phyloP scores from a whole-genome alignment of 2,329 filamentous ascomycete species.

The Fusarium odoratissimum region DNA sequence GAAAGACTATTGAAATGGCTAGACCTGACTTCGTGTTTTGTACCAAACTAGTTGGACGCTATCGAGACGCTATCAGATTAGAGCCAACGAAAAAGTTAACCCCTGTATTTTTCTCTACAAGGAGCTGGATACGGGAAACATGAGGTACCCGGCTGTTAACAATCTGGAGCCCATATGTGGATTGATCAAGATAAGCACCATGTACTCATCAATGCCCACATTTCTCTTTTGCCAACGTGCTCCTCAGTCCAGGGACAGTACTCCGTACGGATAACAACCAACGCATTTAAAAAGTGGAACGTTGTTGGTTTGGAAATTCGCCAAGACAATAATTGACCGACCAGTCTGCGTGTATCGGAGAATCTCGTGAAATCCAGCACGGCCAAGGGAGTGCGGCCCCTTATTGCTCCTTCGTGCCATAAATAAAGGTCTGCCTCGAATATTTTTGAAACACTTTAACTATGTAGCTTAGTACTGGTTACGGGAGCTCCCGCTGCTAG shows the following conservation, averaged over 20 bases:
- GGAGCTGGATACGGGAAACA: not conserved
- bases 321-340: fast-evolving
- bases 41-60: not conserved
- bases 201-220: not conserved
- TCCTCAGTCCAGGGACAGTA: not conserved
- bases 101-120: not conserved
- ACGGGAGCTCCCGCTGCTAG: not conserved
- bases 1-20: not conserved
- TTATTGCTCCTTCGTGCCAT: fast-evolving
- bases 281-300: not conserved
- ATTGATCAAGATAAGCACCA: fast-evolving
- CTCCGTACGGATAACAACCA: not conserved
- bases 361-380: not conserved
- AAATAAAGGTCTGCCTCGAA: fast-evolving
- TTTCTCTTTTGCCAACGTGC: not conserved
- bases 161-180: fast-evolving
- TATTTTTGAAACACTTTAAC: not conserved
- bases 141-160: not conserved
- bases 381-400: fast-evolving
- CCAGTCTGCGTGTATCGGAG: too few species aligned
- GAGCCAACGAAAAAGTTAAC: not conserved
- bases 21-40: not conserved
- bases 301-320: not conserved
- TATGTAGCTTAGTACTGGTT: not conserved
- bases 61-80: not conserved